Conservation (phyloP, 345 rosid species). For the Bretschneidera sinensis region DNA sequence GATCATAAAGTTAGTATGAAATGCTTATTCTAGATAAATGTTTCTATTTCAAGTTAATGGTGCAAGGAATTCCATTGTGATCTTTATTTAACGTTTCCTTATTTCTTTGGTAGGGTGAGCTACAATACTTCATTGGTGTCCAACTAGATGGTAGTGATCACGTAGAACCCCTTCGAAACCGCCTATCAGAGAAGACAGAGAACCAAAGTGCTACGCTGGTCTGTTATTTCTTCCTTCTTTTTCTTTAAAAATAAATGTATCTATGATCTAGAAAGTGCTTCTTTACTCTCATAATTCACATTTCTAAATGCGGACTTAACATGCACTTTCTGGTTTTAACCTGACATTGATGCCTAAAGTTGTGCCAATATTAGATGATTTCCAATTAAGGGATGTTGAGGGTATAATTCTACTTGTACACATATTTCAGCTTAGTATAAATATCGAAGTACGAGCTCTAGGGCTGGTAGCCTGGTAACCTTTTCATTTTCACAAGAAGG, state of each 20-base stretch:
- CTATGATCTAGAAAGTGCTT: not conserved
- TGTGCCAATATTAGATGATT: not conserved
- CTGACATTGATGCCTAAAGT: not conserved
- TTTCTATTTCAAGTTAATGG: not conserved
- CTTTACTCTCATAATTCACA: not conserved
- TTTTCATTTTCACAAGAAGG: too few species aligned
- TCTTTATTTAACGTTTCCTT: not conserved
- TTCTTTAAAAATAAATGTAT: not conserved
- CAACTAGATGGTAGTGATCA: slow-evolving; percentile 98
- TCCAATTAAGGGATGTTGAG: too few species aligned
- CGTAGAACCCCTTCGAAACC: slow-evolving; percentile 72
- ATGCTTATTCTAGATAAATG: slow-evolving; percentile 10
- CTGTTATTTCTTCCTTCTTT: slow-evolving; percentile 11
- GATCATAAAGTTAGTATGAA: slow-evolving; percentile 64
- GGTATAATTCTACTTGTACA: too few species aligned
- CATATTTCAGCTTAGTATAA: too few species aligned
- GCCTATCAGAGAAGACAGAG: slow-evolving; percentile 81
- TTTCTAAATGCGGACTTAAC: not conserved
- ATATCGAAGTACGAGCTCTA: too few species aligned
- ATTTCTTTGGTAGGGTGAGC: slow-evolving; percentile 69
- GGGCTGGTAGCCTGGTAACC: too few species aligned
- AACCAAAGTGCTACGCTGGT: slow-evolving; percentile 75
- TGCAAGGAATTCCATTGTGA: not conserved
- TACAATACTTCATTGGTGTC: slow-evolving; percentile 98
- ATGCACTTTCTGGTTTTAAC: not conserved